Evolutionary conservation across 768 basidiomycete species (phyloP), one percentile per base, ranked within the genome.

Genomic region (Favolaschia claudopus): DNA sequence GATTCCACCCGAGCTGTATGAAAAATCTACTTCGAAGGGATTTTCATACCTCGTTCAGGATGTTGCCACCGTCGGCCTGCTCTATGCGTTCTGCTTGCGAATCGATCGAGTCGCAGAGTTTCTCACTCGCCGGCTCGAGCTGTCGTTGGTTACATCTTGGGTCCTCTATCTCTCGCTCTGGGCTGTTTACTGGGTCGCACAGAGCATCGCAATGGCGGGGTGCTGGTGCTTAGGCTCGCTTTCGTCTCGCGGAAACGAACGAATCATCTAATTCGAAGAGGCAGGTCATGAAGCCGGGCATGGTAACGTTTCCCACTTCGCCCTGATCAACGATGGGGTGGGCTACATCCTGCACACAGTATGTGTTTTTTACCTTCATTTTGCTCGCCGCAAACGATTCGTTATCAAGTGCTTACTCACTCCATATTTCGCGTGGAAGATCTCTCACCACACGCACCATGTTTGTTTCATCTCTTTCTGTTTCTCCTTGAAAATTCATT

Each of bases 361-460:
- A 55, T 39, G 72, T 66, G n/a, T 32, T 53, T 17, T n/a, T 22
- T n/a, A n/a, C n/a, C n/a, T n/a, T n/a, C n/a, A n/a, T n/a, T n/a
- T n/a, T n/a, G n/a, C n/a, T n/a, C n/a, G n/a, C n/a, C n/a, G n/a
- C n/a, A n/a, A n/a, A n/a, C n/a, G n/a, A n/a, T n/a, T n/a, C n/a
- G n/a, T n/a, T 24, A 20, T 24, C 37, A 10, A 85, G 73, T 78
- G 74, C 53, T 70, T 86, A 20, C 71, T 85, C 57, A 82, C 84
- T 70, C 81, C 83, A 58, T 82, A 90, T 77, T 77, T 85, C 77
- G 72, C 89, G 73, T 88, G 89, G 90, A 79, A 83, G 66, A 73
- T 89, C 65, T 89, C 85, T 58, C 81, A 91, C 76, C 84, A 87
- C 63, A 78, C 86, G 15, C 91, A 93, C 72, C 89, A 87, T 70